Evolutionary conservation across 352 stramenopile species (phyloP), one percentile per base, ranked within the genome.

Genomic region (Phytophthora chlamydospora): DNA sequence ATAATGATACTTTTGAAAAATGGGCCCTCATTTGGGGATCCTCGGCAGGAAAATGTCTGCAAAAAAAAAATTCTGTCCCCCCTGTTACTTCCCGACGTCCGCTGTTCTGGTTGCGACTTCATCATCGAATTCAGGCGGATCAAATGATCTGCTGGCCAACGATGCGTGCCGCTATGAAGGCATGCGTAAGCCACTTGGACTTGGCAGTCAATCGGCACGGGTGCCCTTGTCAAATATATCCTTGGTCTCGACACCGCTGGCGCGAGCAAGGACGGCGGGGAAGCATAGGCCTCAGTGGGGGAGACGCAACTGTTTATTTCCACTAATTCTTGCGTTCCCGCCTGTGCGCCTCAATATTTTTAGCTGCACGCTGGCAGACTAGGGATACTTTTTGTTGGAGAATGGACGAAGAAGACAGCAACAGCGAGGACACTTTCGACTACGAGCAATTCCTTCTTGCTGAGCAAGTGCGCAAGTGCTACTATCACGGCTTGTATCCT

Each of bases 131-230:
- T n/a, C n/a, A n/a, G n/a, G n/a, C n/a, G 65, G 88, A 98, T 72
- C 83, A 89, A 21, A 91, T 94, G 82, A 74, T 88, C 21, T 96
- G 87, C 60, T 96, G 87, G 87, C 65, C 82, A 56, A 96, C 87
- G 19, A 85, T 96, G 73, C 83, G 87, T 11, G 76, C 75, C 48
- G 78, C 82, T 19, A 96, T 94, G 85, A 84, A 85, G 50, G 67
- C 71, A 21, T 90, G 85, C 27, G 71, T 96, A 10, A 68, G 78
- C n/a, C 71, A 88, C 57, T 66, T 96, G 69, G 71, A 94, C 38
- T 53, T 89, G 45, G 83, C 84, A 2, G 70, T 87, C 5, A 65
- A 82, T 13, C n/a, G 87, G 87, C 4, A 75, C 82, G 21, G 80
- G 75, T 6, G 62, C 76, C 0, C 74, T 96, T n/a, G 85, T 96